These are phyloP conservation scores for Nicotiana obtusifolia DNA, from an alignment of 257 asterid species.

Conservation along the genomic window DNA sequence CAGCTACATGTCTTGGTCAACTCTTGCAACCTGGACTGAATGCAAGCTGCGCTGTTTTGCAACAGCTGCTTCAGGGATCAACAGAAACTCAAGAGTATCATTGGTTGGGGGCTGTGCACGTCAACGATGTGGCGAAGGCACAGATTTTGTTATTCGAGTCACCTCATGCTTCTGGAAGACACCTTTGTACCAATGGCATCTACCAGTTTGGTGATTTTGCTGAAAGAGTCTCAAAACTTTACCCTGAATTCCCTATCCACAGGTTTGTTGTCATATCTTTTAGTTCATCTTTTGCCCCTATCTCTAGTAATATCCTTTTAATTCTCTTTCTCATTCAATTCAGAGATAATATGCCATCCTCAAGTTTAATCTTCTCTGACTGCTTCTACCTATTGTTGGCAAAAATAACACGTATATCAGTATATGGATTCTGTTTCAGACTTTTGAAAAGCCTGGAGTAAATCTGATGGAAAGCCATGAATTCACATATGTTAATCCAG, in stretches of 20 bases:
- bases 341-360: background rate
- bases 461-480: background rate
- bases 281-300: background rate
- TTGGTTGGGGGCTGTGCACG: conserved; percentile 94
- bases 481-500: background rate
- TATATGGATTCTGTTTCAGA: background rate
- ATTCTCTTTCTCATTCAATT: background rate
- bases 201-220: conserved; percentile 77
- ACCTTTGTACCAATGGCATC: conserved; percentile 86
- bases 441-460: background rate
- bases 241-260: conserved; percentile 64
- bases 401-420: background rate
- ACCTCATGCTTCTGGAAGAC: conserved; percentile 66
- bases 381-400: background rate
- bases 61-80: conserved; percentile 69
- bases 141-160: conserved; percentile 59
- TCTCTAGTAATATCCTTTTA: background rate
- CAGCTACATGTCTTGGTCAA: conserved; percentile 71
- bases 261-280: conserved; percentile 39
- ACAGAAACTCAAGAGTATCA: conserved; percentile 74
- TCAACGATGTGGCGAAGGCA: conserved; percentile 77
- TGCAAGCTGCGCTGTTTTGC: conserved; percentile 83
- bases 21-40: conserved; percentile 70
- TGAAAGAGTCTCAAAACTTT: conserved; percentile 44
- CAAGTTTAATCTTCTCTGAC: background rate